Base-by-base conservation (phyloP, 2,329 filamentous ascomycete genomes). In the Aspergillus terreus region DNA sequence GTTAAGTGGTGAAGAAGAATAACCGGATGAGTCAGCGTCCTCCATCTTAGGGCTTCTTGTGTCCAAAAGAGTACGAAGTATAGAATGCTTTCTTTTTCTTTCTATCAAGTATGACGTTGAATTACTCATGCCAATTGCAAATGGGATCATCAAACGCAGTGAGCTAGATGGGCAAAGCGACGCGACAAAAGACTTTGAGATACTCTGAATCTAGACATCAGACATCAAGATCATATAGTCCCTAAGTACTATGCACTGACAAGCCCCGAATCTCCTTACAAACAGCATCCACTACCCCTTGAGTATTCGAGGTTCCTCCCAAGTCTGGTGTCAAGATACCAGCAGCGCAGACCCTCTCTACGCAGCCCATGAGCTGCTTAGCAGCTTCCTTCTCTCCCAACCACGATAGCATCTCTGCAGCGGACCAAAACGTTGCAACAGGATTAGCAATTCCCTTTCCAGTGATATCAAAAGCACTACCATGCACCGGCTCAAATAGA, bases 351-450 rank as follows among this genome's bases (percentile, higher is more conserved):
- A 85, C 82, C 50, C 78, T 79, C 64, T 86, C 83, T 9, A 85
- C 76, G 19, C 79, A 79, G 44, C 77, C 72, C 72, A 86, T 80
- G 21, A 86, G 65, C 32, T 70, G 68, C 42, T 78, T 76, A 0
- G 82, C 82, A 0, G 81, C 82, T 17, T 78, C 72, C 25, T 79
- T 76, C 52, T 83, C 71, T 0, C 83, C 83, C 12, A 86, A 61
- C 78, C 83, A 85, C 44, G 78, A 67, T 5, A 86, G 73, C 81
- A 88, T 82, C 74, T 87, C 85, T 4, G 84, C 82, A 0, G 81
- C 83, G 0, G 83, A 84, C 85, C 84, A 88, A 62, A 86, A 84
- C 12, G 83, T 84, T 2, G 80, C 84, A 1, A 86, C 75, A 0
- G 83, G 83, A 57, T 86, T 86, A 2, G 82, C 82, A 35, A 65